Percentiles rank a stretch among this genome's conserved stretches.
Evolutionary conservation across 345 rosid species (phyloP).

Genomic region (Luvunga scandens): DNA sequence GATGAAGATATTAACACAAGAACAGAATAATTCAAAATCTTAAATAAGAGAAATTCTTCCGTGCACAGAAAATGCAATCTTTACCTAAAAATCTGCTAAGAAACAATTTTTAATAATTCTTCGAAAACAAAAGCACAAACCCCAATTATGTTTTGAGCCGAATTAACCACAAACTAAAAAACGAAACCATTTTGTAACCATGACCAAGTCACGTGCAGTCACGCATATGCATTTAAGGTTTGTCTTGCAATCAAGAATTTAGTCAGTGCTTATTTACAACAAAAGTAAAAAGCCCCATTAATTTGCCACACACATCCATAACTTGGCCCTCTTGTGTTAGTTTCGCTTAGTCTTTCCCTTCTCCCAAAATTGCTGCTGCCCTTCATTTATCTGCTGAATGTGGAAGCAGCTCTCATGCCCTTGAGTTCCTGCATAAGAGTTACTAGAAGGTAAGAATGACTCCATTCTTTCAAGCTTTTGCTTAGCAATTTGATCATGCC

Average conservation of each 20-base stretch:
- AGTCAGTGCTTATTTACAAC: conserved; percentile 2
- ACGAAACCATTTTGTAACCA: neutral
- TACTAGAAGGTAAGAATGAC: conserved; percentile 10
- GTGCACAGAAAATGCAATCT: no score
- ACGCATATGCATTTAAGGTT: neutral
- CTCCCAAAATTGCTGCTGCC: conserved; percentile 21
- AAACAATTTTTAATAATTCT: neutral
- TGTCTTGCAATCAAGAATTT: conserved; percentile 10
- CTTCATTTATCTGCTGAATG: conserved; percentile 23
- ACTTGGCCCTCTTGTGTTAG: neutral
- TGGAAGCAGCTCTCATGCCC: conserved; percentile 20
- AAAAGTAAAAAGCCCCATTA: conserved; percentile 4
- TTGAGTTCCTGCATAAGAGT: conserved; percentile 15
- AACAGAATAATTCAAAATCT: neutral
- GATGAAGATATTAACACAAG: neutral
- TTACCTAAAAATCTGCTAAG: neutral
- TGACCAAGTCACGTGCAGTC: neutral
- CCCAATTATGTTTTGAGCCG: neutral
- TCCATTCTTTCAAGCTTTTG: conserved; percentile 15
- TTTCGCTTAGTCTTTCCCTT: conserved; percentile 17
- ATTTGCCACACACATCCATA: neutral
- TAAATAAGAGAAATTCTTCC: no score
- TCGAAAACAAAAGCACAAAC: neutral
- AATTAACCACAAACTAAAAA: neutral
- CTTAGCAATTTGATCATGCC: conserved; percentile 5